Evolutionary conservation across 2,329 filamentous ascomycete species (phyloP), one percentile per base, ranked within the genome.

Genomic region (Aspergillus sp.): DNA sequence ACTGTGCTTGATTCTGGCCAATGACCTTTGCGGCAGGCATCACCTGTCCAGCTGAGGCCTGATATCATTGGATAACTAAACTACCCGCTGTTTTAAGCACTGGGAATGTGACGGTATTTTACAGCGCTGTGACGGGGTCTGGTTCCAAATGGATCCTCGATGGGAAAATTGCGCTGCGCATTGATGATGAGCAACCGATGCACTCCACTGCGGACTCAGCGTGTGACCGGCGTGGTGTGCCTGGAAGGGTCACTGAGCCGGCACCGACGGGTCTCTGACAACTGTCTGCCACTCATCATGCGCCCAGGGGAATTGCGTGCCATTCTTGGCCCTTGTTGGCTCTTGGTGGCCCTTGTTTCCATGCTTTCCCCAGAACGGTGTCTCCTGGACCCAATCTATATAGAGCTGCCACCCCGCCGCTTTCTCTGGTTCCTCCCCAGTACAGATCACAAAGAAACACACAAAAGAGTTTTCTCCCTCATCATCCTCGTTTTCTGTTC

Each of bases 181-280:
- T n/a, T 38, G 53, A 55, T 24, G 54, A 56, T 56, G 48, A 47
- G 34, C 48, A 48, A 44, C 20, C 15, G n/a, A 30, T 24, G 7
- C 15, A 15, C 55, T 57, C 55, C 55, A 57, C 55, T 44, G 50
- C 38, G 44, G 45, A 32, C 45, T 20, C 55, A 45, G 56, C 61
- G 60, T 61, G 62, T 64, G 62, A 64, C 59, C 62, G 22, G 48
- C 44, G 53, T 24, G 41, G 48, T 56, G 60, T 61, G 59, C 61
- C 61, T 63, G 61, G 61, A 48, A 53, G 48, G 38, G 22, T 39
- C 24, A 12, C 44, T 48, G 44, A 48, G 44, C 36, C 44, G 44
- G 17, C 17, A 9, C 26, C 18, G 15, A 20, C 24, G 44, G 44
- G 26, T 48, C 44, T 32, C 26, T 48, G 48, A 51, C 48, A 24